Percentiles rank a stretch among this genome's conserved stretches.
phyloP scores from a whole-genome alignment of 345 rosid species.

The Dimocarpus longan region DNA sequence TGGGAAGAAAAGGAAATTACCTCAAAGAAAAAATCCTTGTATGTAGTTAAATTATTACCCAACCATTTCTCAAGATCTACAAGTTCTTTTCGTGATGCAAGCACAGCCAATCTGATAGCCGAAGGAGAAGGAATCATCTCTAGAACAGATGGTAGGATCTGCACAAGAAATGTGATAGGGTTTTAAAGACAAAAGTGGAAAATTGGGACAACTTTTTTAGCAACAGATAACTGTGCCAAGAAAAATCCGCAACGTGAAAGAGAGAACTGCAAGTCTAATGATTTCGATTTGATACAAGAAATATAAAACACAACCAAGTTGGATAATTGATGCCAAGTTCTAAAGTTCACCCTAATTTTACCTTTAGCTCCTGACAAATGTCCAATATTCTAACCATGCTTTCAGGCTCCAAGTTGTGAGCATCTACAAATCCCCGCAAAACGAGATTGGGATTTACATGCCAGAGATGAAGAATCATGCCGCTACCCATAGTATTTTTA shows the following conservation, averaged over 20 bases:
- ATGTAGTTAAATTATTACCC: slow-evolving; percentile 50
- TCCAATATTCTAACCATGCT: slow-evolving; percentile 62
- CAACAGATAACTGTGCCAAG: not conserved
- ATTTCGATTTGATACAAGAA: not conserved
- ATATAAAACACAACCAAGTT: not conserved
- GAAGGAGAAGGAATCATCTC: slow-evolving; percentile 72
- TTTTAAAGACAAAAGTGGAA: not conserved
- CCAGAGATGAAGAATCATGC: slow-evolving; percentile 76
- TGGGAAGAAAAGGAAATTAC: slow-evolving; percentile 36
- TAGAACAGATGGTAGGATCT: slow-evolving; percentile 73
- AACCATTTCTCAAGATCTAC: slow-evolving; percentile 90
- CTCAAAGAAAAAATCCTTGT: slow-evolving; percentile 81
- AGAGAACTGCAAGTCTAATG: not conserved
- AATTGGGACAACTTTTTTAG: not conserved
- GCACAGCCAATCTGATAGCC: slow-evolving; percentile 77
- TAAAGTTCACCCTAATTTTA: slow-evolving; percentile 27
- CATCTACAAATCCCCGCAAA: slow-evolving; percentile 71
- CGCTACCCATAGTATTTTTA: slow-evolving; percentile 45
- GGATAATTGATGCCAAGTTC: not conserved
- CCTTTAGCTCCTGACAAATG: slow-evolving; percentile 84
- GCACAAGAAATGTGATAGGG: slow-evolving; percentile 25
- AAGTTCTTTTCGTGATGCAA: slow-evolving; percentile 77
- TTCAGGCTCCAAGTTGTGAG: slow-evolving; percentile 56
- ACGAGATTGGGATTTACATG: slow-evolving; percentile 70
- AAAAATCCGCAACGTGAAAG: not conserved